These are phyloP conservation scores for Stachybotrys chlorohalonatus DNA, from an alignment of 2,329 filamentous ascomycete species.

Conservation along the genomic window DNA sequence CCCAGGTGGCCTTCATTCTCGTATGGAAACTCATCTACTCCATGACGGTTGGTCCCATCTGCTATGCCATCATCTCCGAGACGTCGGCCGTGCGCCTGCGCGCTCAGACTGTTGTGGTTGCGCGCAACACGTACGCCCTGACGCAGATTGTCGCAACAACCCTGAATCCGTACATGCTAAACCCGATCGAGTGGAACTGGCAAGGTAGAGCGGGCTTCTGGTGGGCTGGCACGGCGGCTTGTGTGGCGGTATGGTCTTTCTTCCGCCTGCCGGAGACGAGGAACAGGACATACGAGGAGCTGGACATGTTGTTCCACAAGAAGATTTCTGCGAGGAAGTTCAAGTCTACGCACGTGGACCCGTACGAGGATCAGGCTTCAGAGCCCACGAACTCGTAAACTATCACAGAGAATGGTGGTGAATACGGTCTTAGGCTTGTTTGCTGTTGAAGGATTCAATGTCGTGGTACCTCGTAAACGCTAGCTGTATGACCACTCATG, in stretches of 20 bases:
- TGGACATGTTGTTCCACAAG: constrained; percentile 24
- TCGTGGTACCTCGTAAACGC: too few relatives aligned
- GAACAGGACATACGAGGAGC: constrained; percentile 21
- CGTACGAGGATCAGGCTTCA: neutral
- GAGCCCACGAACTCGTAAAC: neutral
- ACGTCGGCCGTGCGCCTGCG: constrained; percentile 30
- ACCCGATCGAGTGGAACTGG: constrained; percentile 22
- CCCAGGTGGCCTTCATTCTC: constrained; percentile 28
- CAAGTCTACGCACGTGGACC: constrained; percentile 3
- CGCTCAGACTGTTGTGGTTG: constrained; percentile 32
- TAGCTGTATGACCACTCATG: too few relatives aligned
- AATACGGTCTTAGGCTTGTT: too few relatives aligned
- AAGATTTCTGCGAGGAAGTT: constrained; percentile 25
- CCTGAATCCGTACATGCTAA: constrained; percentile 22
- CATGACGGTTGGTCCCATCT: constrained; percentile 33
- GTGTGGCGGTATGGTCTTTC: constrained; percentile 21
- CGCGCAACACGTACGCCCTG: constrained; percentile 19
- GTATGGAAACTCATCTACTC: constrained; percentile 34
- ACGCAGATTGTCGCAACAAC: constrained; percentile 18
- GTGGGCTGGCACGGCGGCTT: constrained; percentile 15
- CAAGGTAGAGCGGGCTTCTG: constrained; percentile 26
- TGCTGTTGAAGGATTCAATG: too few relatives aligned
- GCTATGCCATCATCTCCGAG: constrained; percentile 32
- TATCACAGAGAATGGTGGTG: neutral
- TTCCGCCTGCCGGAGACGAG: constrained; percentile 24